Base-by-base conservation (phyloP, 371 early-diverging fungal genomes). In the Mucor circinelloides region DNA sequence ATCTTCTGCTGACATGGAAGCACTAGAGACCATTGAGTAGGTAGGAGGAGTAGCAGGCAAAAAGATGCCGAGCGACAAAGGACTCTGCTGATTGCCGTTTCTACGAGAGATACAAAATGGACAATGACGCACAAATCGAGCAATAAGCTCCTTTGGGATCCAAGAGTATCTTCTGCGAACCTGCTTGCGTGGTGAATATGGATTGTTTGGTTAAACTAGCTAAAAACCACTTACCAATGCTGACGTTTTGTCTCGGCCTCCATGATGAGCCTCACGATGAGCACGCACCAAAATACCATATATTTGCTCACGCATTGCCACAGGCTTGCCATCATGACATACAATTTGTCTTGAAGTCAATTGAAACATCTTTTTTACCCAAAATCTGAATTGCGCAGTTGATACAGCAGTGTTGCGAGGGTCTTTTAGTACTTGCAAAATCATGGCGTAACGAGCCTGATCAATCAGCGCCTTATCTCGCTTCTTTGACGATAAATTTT, bases 281-380 rank as follows among this genome's bases (percentile, higher is more conserved):
- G 87, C 86, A 60, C 79, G 77, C 17, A 86, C 84, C 13, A 88
- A 70, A 34, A 88, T 86, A 30, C 74, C 79, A 64, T 88, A 88
- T 12, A 88, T 82, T 42, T 86, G 78, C 58, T 86, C 88, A 30
- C 83, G 79, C 72, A 84, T 86, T 23, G 88, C 86, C 2, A 88
- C 85, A 0, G 86, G 86, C 30, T 87, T 87, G 13, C 83, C 80
- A 25, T 79, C 81, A 60, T 87, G 88, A 57, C 82, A 86, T 27
- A 87, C 83, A 25, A 78, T 64, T 7, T 82, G 72, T 28, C 78
- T 76, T 25, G 80, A 63, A 10, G 70, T 68, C 5, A 88, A 76
- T 42, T 81, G 82, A 63, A 88, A 88, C 88, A 88, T 88, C 61
- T 86, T 88, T 60, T 88, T 88, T n/a, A 85, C 88, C 86, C 88